Evolutionary conservation across 805 yeast genomes (phyloP).

Genomic region (Yamadazyma ubonensis): DNA sequence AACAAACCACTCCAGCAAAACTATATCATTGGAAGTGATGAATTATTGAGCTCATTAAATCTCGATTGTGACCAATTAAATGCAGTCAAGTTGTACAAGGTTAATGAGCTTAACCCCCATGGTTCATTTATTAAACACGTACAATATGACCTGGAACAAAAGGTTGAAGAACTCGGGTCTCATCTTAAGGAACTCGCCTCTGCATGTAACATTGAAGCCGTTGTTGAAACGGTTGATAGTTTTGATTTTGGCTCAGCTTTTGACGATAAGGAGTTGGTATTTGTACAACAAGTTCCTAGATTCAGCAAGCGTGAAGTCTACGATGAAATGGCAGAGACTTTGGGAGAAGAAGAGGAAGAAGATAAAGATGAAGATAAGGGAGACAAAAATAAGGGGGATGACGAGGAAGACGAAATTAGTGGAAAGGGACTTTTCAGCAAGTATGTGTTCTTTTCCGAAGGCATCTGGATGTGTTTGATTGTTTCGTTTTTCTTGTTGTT

Average conservation of each 20-base stretch:
- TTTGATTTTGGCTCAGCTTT: conserved; percentile 1
- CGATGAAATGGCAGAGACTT: conserved; percentile 30
- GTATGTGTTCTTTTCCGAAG: conserved; percentile 75
- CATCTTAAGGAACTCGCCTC: too few species aligned
- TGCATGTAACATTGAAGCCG: conserved; percentile 6
- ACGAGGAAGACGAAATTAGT: conserved; percentile 1
- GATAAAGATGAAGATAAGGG: conserved; percentile 14
- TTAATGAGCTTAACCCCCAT: conserved; percentile 8
- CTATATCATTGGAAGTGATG: conserved; percentile 20
- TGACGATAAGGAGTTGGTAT: conserved; percentile 4
- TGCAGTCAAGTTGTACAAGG: conserved; percentile 24
- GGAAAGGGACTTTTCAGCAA: conserved; percentile 43
- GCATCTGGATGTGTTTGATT: conserved; percentile 72
- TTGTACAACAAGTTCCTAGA: conserved; percentile 11
- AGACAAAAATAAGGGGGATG: neutral
- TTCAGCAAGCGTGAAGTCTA: conserved; percentile 7
- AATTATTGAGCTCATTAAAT: conserved; percentile 17
- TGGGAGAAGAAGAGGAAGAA: conserved; percentile 31
- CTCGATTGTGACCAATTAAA: conserved; percentile 3
- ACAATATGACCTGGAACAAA: conserved; percentile 16
- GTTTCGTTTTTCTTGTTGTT: conserved; percentile 60
- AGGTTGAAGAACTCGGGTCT: conserved; percentile 21
- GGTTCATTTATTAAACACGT: conserved; percentile 15
- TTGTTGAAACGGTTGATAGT: neutral
- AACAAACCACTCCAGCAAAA: conserved; percentile 9